Evolutionary conservation across 495 filamentous ascomycete species (phyloP), one percentile per base, ranked within the genome.

Genomic region (Annulohypoxylon maeteangense): DNA sequence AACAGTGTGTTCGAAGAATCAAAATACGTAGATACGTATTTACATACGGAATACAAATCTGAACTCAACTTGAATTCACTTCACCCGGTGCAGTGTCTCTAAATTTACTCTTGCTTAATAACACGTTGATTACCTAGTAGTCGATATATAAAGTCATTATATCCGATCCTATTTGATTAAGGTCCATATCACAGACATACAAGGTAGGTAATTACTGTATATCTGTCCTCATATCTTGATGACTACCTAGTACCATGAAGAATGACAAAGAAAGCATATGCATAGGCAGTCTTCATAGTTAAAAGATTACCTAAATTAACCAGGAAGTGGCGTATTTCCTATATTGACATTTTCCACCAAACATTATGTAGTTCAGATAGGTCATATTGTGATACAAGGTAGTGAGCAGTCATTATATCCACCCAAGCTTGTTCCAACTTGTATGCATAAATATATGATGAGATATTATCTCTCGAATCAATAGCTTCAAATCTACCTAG

Each of bases 21-120:
- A n/a, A n/a, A n/a, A n/a, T n/a, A n/a, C n/a, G n/a, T n/a, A n/a
- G n/a, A n/a, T n/a, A n/a, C n/a, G n/a, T n/a, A n/a, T n/a, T n/a
- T n/a, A n/a, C n/a, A n/a, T n/a, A n/a, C n/a, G n/a, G n/a, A n/a
- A n/a, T n/a, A n/a, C n/a, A n/a, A n/a, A n/a, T n/a, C n/a, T n/a
- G n/a, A n/a, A n/a, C n/a, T n/a, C 40, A 44, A 44, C 40, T 20
- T 12, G n/a, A 44, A 44, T 3, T 44, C 40, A 44, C 40, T 44
- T 69, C 58, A 25, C 34, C 51, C n/a, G n/a, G n/a, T n/a, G n/a
- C n/a, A n/a, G n/a, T n/a, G 58, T 48, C 18, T 31, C 18, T 54
- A 11, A 53, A 47, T 48, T 68, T 62, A 69, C 34, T 69, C 59
- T 63, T 69, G 59, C 67, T 64, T 29, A 63, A 57, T 64, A 57